A percentile compares a stretch with the other conserved stretches of the same genome.
Evolutionary conservation across 2,329 filamentous ascomycete genomes (phyloP).

Genomic region (Microascus cirrosus): DNA sequence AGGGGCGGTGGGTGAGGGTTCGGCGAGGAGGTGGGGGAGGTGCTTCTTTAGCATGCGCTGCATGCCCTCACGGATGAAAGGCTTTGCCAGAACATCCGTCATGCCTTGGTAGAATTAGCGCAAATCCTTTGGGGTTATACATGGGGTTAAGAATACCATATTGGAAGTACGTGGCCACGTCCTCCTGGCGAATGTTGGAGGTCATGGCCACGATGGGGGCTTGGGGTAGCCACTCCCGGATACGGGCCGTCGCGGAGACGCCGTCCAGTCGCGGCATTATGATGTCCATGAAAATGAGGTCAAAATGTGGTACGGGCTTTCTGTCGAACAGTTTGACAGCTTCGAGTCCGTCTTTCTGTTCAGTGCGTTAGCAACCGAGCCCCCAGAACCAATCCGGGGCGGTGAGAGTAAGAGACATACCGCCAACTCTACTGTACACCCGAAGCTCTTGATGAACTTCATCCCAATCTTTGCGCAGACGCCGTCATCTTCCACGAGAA

Average conservation of each 20-base stretch:
- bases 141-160: conserved; percentile 56
- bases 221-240: conserved; percentile 71
- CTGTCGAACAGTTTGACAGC: conserved; percentile 48
- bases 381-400: background rate
- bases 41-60: conserved; percentile 81
- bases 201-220: conserved; percentile 97
- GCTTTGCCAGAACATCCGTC: conserved; percentile 95
- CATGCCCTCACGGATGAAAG: conserved; percentile 84
- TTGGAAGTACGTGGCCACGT: conserved; percentile 94
- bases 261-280: conserved; percentile 97
- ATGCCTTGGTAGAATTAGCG: conserved; percentile 45
- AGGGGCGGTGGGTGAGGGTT: background rate
- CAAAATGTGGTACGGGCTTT: conserved; percentile 36
- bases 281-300: conserved; percentile 79
- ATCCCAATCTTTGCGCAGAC: conserved; percentile 57
- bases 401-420: conserved; percentile 33
- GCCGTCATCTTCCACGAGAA: conserved; percentile 78
- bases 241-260: conserved; percentile 86
- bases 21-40: conserved; percentile 59
- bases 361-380: background rate
- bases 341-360: conserved; percentile 63
- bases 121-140: background rate
- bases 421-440: conserved; percentile 56
- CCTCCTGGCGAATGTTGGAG: conserved; percentile 91
- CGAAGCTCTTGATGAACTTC: conserved; percentile 55